Base-by-base conservation (phyloP, 2,329 filamentous ascomycete species). In the Dothiorella sarmentorum region DNA sequence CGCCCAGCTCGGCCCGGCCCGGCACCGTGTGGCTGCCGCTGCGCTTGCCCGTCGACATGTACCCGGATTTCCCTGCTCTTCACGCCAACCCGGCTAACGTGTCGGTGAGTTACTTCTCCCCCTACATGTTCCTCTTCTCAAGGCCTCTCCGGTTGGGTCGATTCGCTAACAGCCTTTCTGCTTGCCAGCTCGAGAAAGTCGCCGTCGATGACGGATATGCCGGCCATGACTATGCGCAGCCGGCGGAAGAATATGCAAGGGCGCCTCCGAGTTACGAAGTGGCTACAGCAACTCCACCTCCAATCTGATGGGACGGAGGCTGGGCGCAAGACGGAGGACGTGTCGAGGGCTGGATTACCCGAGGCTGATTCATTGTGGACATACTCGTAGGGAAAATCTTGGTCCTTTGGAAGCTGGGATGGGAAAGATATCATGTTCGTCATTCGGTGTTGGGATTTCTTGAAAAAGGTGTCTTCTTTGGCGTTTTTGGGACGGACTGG, bases 21-120 rank as follows among this genome's bases (percentile, higher is more conserved):
- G 47, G 45, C 11, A 52, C 47, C 11, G 47, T 52, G 7, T 52
- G 47, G 47, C 47, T 52, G 33, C 47, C 47, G 33, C 20, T 40
- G 22, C 33, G 47, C 20, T 10, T n/a, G 33, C 33, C 22, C 9
- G 47, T 52, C 4, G 47, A 38, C 4, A 13, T 52, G n/a, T 38
- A 52, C 9, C 33, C 31, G 33, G 47, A 52, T 11, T 52, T 52
- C n/a, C 47, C 47, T 13, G 47, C 17, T 27, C 33, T 18, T 5
- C 18, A 15, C 15, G 37, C 7, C 11, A 26, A 20, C 31, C 18
- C 18, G 49, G 49, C 22, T 4, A 27, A 40, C 37, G 18, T 38
- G 4, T 53, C 35, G 49, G 49, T 53, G 29, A 26, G 49, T 53
- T 51, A 22, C n/a, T n/a, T 4, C 3, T 20, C n/a, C 26, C 20